Percentiles rank a stretch among this genome's conserved stretches.
These are phyloP conservation scores for Amanita rubescens DNA, from an alignment of 768 basidiomycete genomes.

Conservation along the genomic window DNA sequence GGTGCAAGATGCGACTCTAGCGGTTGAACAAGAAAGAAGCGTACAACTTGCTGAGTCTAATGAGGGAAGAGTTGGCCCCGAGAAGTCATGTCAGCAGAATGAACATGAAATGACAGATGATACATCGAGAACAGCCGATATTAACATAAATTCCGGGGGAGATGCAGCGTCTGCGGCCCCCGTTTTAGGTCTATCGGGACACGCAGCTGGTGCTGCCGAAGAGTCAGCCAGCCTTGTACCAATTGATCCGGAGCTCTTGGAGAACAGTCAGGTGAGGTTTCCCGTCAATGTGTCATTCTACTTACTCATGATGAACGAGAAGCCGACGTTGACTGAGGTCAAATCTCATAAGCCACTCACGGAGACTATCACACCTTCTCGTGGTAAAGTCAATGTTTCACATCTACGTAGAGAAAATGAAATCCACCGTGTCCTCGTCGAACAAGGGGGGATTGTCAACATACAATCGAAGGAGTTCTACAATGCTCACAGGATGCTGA, in stretches of 20 bases:
- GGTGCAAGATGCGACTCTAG: too few species aligned
- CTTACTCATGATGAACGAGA: neutral
- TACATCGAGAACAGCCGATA: too few species aligned
- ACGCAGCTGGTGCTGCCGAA: neutral
- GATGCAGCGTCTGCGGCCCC: neutral
- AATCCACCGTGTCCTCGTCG: slow-evolving; percentile 57
- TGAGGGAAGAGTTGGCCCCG: neutral
- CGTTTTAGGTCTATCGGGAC: neutral
- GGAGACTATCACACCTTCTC: slow-evolving; percentile 1
- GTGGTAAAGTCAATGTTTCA: slow-evolving; percentile 59
- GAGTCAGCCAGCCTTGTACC: neutral
- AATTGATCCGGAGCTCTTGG: slow-evolving; percentile 14
- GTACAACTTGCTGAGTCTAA: neutral
- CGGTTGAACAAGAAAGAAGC: neutral
- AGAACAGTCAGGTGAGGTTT: slow-evolving; percentile 2
- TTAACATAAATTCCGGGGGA: too few species aligned
- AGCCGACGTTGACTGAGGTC: neutral
- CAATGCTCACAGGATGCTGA: slow-evolving; percentile 56
- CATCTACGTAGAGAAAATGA: slow-evolving; percentile 78
- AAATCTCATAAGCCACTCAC: neutral
- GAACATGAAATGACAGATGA: neutral
- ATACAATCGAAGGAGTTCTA: slow-evolving; percentile 62
- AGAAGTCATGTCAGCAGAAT: too few species aligned
- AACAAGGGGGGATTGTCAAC: slow-evolving; percentile 60
- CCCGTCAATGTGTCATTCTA: neutral